Base-by-base conservation (phyloP, 176 grass and related monocot genomes). In the Ensete glaucum region DNA sequence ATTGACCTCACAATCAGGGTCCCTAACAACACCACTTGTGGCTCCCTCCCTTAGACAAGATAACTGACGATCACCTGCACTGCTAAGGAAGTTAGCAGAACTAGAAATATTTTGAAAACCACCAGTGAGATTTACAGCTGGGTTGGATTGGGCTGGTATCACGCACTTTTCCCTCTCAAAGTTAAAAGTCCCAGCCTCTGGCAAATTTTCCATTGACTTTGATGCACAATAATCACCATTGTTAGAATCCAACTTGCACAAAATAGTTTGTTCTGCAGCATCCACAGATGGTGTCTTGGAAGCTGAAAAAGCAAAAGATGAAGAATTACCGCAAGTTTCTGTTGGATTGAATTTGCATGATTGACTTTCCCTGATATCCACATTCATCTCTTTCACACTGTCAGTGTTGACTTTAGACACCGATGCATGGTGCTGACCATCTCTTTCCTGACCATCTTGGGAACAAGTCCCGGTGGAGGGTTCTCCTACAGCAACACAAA, bases 41-140 rank as follows among this genome's bases (percentile, higher is more conserved):
- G 71, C 67, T 56, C 68, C 60, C 10, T 56, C 53, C 11, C 15
- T 74, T 27, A 15, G 71, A 73, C 72, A 80, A 70, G 84, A 87
- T 24, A 82, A 82, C 54, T 80, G 76, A 76, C 80, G 74, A 29
- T 56, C 59, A 21, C 89, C 85, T 74, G 85, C 70, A 74, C 82
- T 84, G 52, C 48, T 62, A 11, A 64, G n/a, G 11, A 81, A 72
- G 53, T 54, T 89, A 77, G 78, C 48, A 49, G 49, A 79, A 68
- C 53, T 64, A 26, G 79, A 80, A 69, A 73, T 67, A 78, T 78
- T 53, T 75, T 82, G 73, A 85, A 75, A 78, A 72, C 54, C 50
- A 64, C 8, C 20, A 22, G 52, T 27, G 64, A 75, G 65, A 79
- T 34, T 23, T 73, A 66, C 80, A 81, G 80, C 73, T 53, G 64